Evolutionary conservation across 108 stramenopile genomes (phyloP), one percentile per base, ranked within the genome.

Genomic region (Nannochloropsis granulata): DNA sequence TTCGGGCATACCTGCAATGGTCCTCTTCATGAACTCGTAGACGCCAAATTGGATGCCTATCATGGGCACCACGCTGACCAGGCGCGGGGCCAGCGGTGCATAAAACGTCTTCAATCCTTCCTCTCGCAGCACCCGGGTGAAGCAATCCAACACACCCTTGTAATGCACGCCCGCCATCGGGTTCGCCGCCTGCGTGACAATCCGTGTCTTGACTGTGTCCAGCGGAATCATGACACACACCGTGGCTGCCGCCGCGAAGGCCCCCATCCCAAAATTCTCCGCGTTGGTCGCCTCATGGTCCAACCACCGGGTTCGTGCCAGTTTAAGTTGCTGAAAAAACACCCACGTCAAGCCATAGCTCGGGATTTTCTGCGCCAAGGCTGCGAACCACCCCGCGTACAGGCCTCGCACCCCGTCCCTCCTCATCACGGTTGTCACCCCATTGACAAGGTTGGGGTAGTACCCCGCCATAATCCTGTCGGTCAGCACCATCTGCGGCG

Each of bases 151-250:
- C 78, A 98, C 96, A 24, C 96, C 95, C 84, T 91, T 94, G 92
- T 98, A 98, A 21, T 93, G 89, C 3, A 87, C 81, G 34, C 44
- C 46, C 16, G 87, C 83, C 56, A n/a, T n/a, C 21, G 56, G 56
- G 16, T 43, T 71, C 13, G 26, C 24, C 1, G 88, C 84, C 89
- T 96, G 95, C 24, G 96, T 96, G 14, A 96, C 96, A 25, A 98
- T 89, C 45, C 97, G 87, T 16, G 96, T 96, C 86, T 98, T 98
- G 79, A 98, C 93, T 2, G 96, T 98, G 87, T 98, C 98, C 93
- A 98, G 92, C 7, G 98, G 98, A 81, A 97, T 98, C 96, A 97
- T 97, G 43, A 98, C 91, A 79, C 93, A 93, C 10, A 97, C 97
- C n/a, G 94, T 94, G 26, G 93, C 92, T 12, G 95, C 94, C 87